These are phyloP conservation scores for Teratosphaeria viscida DNA, from an alignment of 2,329 filamentous ascomycete genomes.

Conservation along the genomic window DNA sequence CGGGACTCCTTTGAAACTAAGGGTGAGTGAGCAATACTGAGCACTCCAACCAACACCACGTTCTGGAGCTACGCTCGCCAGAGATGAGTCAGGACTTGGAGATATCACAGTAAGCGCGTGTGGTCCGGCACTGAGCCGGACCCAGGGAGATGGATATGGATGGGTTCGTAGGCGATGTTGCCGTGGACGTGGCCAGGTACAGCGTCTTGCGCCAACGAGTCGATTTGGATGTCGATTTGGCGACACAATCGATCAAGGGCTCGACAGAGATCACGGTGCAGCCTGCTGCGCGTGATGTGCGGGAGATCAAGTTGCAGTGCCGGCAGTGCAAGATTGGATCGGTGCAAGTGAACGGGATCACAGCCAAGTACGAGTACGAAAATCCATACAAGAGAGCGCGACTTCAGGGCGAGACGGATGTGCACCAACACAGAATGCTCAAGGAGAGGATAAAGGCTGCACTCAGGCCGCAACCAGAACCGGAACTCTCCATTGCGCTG, in stretches of 20 bases:
- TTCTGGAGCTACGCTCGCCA: not conserved
- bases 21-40: not conserved
- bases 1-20: not conserved
- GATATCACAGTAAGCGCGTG: not conserved
- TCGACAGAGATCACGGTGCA: slow-evolving; percentile 73
- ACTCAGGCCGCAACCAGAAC: slow-evolving; percentile 40
- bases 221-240: slow-evolving; percentile 80
- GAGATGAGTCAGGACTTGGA: not conserved
- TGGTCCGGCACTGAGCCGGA: not conserved
- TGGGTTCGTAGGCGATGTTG: not conserved
- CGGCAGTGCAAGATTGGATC: slow-evolving; percentile 50
- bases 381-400: slow-evolving; percentile 60
- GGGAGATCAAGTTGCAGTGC: slow-evolving; percentile 48
- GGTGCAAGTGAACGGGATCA: slow-evolving; percentile 37
- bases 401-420: slow-evolving; percentile 51
- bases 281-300: slow-evolving; percentile 46
- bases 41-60: not conserved
- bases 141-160: not conserved
- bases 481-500: slow-evolving; percentile 49
- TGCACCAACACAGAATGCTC: slow-evolving; percentile 67
- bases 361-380: slow-evolving; percentile 30
- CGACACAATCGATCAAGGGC: slow-evolving; percentile 61
- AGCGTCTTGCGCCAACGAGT: slow-evolving; percentile 74
- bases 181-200: slow-evolving; percentile 29
- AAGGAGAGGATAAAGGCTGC: slow-evolving; percentile 56